Base-by-base conservation (phyloP, 768 basidiomycete species). In the Lactarius hatsudake region DNA sequence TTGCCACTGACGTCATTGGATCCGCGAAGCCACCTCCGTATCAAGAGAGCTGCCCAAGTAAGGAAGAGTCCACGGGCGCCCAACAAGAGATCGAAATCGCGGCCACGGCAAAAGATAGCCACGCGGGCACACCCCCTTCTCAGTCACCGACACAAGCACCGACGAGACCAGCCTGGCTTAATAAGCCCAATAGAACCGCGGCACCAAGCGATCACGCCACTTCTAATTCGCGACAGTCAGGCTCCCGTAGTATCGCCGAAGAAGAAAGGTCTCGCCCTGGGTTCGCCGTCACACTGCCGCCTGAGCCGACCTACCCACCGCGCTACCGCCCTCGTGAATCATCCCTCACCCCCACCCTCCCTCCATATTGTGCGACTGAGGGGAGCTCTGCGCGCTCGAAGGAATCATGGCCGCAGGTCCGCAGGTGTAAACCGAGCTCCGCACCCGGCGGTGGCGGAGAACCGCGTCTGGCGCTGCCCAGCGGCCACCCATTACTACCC, bases 331-430 rank as follows among this genome's bases (percentile, higher is more conserved):
- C 18, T 13, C 3, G 40, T 5, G 42, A 43, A 15, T 30, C 40
- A 2, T 59, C 48, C 30, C 51, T 43, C 9, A 32, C 57, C 7
- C 66, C 66, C 0, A 26, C 40, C 17, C 62, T 62, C 1, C 57
- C 62, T 15, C 66, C 66, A 5, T 63, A 59, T 59, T 51, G 51
- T 8, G 61, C n/a, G 12, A 32, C 66, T 20, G 51, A 48, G 30
- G 66, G 30, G 23, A n/a, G 42, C 7, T 6, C 28, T 36, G 7
- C 38, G 13, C 57, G 8, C 5, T 59, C 57, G 40, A 17, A 1
- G 18, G 38, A 51, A 34, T 54, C 66, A n/a, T 26, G 23, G 18
- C 34, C 57, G 13, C 48, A 40, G 23, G 55, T 40, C 20, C 61
- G 66, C 40, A 43, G 48, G 18, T 56, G 17, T 15, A 67, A 43